Evolutionary conservation across 495 filamentous ascomycete genomes (phyloP), one percentile per base, ranked within the genome.

Genomic region (Penicillium odoratum): DNA sequence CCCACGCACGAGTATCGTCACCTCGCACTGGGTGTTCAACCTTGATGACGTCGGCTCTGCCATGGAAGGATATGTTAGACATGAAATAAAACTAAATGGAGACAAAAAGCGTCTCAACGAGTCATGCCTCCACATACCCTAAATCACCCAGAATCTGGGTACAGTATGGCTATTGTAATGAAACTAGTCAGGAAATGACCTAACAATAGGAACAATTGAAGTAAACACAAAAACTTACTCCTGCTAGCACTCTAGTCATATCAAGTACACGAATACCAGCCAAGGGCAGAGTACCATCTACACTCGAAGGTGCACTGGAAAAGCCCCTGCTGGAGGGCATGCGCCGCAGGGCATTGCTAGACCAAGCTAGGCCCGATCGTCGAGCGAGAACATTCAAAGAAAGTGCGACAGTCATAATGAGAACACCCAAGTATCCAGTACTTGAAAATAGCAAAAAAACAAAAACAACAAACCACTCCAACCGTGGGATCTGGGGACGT

Each of bases 111-210:
- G 11, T 16, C 31, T 0, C 4, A 28, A 21, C 40, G 3, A 16
- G 29, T 9, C 10, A 25, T 28, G 16, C 13, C 3, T 7, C 59
- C 63, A 70, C 77, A 63, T 88, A 97, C 94, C 94, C 94, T 63
- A 98, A 79, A 71, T 98, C 94, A 60, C 94, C 94, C 9, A 98
- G 79, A 38, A 98, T 98, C 71, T 98, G 94, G 49, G 94, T 98
- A 64, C 92, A 96, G 69, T 97, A 97, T 61, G 94, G 94, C 94
- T 98, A 65, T 61, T 6, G 25, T n/a, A 40, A 5, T 15, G 16
- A 25, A 18, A 26, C 6, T 16, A 18, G 28, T 55, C 25, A 55
- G 34, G 26, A 28, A 11, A 29, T 16, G 25, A 15, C 30, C n/a
- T 28, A 48, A 59, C 51, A 67, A 62, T 10, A 61, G 56, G 48